Percentiles rank a stretch among this genome's conserved stretches.
Conservation (phyloP, 2,329 filamentous ascomycete genomes). For the Trichoderma atrobrunneum region DNA sequence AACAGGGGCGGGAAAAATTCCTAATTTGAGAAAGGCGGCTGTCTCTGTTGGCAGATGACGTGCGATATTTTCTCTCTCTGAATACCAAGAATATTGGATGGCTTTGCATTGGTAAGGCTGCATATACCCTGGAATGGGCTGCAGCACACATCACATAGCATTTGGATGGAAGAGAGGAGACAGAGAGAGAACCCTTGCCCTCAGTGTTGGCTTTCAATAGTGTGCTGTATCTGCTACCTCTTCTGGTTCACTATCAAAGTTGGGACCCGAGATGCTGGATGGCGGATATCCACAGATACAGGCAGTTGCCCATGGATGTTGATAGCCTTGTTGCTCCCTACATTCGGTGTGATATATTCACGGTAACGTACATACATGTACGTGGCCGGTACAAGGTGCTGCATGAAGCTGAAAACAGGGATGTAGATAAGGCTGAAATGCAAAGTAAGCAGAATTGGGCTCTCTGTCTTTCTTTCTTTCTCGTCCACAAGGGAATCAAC, state of each 20-base stretch:
- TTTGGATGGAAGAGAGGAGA: not conserved
- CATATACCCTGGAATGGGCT: not conserved
- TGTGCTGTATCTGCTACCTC: not conserved
- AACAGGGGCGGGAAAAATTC: not conserved
- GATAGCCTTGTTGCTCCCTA: not conserved
- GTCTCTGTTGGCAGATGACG: not conserved
- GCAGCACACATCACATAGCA: not conserved
- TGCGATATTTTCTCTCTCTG: not conserved
- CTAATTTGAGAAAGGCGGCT: not conserved
- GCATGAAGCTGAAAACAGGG: slow-evolving; percentile 16
- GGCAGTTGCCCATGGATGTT: not conserved
- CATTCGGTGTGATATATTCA: not conserved
- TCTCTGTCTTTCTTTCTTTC: not conserved
- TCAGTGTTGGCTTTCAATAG: not conserved
- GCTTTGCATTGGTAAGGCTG: not conserved
- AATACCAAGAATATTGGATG: not conserved
- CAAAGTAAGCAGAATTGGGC: slow-evolving; percentile 5
- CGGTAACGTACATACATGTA: not conserved
- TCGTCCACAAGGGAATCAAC: not conserved
- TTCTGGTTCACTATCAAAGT: not conserved
- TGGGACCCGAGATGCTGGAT: not conserved
- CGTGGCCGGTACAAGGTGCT: not conserved
- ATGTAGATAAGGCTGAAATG: slow-evolving; percentile 19
- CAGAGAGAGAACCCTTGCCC: no score
- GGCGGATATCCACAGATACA: not conserved